Conservation (phyloP, 1,284 basidiomycete species). For the Ganoderma lingzhi region DNA sequence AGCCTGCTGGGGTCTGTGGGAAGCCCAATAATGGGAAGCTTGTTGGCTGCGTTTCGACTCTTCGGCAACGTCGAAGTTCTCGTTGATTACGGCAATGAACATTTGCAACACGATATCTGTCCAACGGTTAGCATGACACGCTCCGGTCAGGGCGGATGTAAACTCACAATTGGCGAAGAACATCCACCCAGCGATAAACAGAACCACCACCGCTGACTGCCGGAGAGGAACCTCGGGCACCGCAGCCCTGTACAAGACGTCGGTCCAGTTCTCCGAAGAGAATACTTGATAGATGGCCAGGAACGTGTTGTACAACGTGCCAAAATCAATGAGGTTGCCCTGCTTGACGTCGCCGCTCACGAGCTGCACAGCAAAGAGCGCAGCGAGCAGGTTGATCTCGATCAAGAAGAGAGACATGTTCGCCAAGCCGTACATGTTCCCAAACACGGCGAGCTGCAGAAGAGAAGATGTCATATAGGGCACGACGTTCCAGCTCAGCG, state of each 20-base stretch:
- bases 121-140: slow-evolving; percentile 17
- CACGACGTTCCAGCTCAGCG: slow-evolving; percentile 10
- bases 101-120: slow-evolving; percentile 95
- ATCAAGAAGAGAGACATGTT: slow-evolving; percentile 97
- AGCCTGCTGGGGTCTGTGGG: slow-evolving; percentile 58
- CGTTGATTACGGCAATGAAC: slow-evolving; percentile 99
- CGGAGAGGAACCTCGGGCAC: slow-evolving; percentile 70
- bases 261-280: slow-evolving; percentile 96
- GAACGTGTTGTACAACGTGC: slow-evolving; percentile 91
- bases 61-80: slow-evolving; percentile 95
- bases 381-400: slow-evolving; percentile 88
- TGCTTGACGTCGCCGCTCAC: slow-evolving; percentile 81
- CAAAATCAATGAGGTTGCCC: slow-evolving; percentile 78
- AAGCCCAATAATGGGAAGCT: slow-evolving; percentile 71
- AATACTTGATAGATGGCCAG: slow-evolving; percentile 92
- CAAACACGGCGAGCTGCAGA: slow-evolving; percentile 84
- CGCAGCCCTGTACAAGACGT: slow-evolving; percentile 78
- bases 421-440: slow-evolving; percentile 89
- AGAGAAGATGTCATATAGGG: slow-evolving; percentile 12
- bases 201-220: slow-evolving; percentile 78
- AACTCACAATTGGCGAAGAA: slow-evolving; percentile 90
- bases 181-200: slow-evolving; percentile 90
- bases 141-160: not conserved
- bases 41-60: slow-evolving; percentile 90
- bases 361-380: slow-evolving; percentile 81